These are phyloP conservation scores for Serendipita indica DNA, from an alignment of 768 basidiomycete species.

Conservation along the genomic window DNA sequence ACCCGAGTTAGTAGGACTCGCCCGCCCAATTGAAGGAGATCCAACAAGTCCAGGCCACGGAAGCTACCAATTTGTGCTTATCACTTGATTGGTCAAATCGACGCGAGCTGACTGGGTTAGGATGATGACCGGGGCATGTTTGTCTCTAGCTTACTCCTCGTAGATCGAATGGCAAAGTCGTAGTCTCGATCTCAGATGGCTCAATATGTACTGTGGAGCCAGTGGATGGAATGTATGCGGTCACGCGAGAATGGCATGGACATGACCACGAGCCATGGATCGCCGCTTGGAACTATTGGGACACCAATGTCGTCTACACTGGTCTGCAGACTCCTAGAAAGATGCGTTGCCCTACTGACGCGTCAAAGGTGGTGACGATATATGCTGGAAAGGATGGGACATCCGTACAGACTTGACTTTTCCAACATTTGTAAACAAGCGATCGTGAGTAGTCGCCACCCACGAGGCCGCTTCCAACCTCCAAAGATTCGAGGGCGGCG, in stretches of 20 bases:
- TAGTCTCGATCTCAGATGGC: slow-evolving; percentile 76
- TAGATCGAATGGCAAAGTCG: slow-evolving; percentile 31
- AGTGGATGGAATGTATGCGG: slow-evolving; percentile 30
- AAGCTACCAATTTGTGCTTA: slow-evolving; percentile 56
- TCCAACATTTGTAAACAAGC: slow-evolving; percentile 59
- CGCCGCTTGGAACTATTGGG: slow-evolving; percentile 80
- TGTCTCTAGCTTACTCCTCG: slow-evolving; percentile 29
- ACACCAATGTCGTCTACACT: slow-evolving; percentile 65
- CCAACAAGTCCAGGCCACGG: slow-evolving; percentile 23
- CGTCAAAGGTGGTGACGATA: slow-evolving; percentile 78
- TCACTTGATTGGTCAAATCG: slow-evolving; percentile 90
- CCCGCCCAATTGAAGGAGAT: slow-evolving; percentile 14
- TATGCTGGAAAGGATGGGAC: slow-evolving; percentile 86
- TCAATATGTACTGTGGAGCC: slow-evolving; percentile 45
- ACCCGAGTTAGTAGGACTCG: slow-evolving; percentile 12
- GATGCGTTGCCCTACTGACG: not conserved
- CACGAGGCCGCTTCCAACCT: not conserved
- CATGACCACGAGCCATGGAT: slow-evolving; percentile 95
- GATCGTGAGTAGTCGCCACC: slow-evolving; percentile 26
- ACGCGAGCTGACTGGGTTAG: slow-evolving; percentile 18
- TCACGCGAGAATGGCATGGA: slow-evolving; percentile 58
- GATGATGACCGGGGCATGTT: not conserved
- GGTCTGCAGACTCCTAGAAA: slow-evolving; percentile 33
- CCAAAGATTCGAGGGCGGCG: slow-evolving; percentile 74
- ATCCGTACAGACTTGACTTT: slow-evolving; percentile 42